phyloP scores from a whole-genome alignment of 495 filamentous ascomycete genomes.

The Pyrenula aspistea region DNA sequence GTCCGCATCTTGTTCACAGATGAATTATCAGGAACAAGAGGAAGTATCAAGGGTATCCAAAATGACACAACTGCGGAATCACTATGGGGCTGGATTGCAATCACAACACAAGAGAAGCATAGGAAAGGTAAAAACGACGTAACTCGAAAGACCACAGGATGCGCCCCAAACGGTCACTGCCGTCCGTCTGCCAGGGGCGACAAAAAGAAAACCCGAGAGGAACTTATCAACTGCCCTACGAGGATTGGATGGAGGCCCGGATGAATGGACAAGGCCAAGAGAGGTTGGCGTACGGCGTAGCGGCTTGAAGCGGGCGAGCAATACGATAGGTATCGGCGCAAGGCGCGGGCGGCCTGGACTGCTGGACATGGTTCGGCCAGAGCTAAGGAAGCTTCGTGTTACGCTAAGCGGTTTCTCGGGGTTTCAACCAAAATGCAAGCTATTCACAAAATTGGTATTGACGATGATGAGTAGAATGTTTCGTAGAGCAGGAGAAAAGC shows the following conservation, averaged over 20 bases:
- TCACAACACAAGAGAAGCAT: neutral
- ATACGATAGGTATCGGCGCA: neutral
- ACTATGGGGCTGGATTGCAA: neutral
- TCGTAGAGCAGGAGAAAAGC: neutral
- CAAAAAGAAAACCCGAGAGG: neutral
- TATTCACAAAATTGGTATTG: neutral
- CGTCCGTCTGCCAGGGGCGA: no score
- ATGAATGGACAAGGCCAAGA: neutral
- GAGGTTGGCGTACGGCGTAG: neutral
- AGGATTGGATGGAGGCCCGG: neutral
- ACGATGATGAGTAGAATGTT: neutral
- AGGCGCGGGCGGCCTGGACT: neutral
- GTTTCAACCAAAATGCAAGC: neutral
- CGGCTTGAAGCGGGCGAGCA: neutral
- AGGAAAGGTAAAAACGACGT: neutral
- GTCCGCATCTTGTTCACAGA: neutral
- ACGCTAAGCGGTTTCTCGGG: neutral
- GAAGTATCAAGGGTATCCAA: neutral
- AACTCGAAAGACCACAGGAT: neutral
- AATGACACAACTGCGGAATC: neutral
- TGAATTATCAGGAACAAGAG: neutral
- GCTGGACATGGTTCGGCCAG: neutral
- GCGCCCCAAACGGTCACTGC: no score
- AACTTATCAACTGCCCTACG: neutral
- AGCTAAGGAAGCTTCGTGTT: no score